Evolutionary conservation across 164 flowering plant genomes (phyloP).

Genomic region (Umbellularia californica): DNA sequence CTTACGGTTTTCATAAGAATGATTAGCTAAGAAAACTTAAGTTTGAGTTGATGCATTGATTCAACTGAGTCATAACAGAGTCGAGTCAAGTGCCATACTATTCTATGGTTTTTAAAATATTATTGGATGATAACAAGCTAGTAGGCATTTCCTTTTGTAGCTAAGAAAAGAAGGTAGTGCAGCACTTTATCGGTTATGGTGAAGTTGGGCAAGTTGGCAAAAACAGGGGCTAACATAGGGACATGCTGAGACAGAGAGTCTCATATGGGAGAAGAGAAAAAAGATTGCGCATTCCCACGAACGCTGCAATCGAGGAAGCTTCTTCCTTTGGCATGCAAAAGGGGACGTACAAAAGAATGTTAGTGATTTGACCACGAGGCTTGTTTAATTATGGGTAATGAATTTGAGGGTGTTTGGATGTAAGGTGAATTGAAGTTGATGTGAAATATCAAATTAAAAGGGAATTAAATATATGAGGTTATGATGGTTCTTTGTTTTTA

Average conservation of each 20-base stretch:
- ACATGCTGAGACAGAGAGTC: neutral
- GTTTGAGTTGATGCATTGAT: neutral
- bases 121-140: constrained; percentile 2
- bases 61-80: neutral
- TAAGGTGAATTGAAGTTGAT: no score
- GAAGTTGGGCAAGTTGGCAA: constrained; percentile 21
- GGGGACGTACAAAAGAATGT: neutral
- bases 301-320: constrained; percentile 15
- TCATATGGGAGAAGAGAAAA: neutral
- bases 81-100: neutral
- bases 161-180: constrained; percentile 13
- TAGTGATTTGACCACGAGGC: neutral
- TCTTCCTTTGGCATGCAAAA: constrained; percentile 24
- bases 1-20: no score
- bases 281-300: constrained; percentile 9
- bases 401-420: no score
- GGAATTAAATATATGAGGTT: no score
- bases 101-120: neutral
- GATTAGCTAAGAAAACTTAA: no score
- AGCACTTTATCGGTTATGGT: constrained; percentile 27
- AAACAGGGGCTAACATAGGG: neutral
- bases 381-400: no score
- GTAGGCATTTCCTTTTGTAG: constrained; percentile 6
- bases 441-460: no score
- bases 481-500: no score